Base-by-base conservation (phyloP, 2,329 filamentous ascomycete genomes). In the Exophiala sp. region DNA sequence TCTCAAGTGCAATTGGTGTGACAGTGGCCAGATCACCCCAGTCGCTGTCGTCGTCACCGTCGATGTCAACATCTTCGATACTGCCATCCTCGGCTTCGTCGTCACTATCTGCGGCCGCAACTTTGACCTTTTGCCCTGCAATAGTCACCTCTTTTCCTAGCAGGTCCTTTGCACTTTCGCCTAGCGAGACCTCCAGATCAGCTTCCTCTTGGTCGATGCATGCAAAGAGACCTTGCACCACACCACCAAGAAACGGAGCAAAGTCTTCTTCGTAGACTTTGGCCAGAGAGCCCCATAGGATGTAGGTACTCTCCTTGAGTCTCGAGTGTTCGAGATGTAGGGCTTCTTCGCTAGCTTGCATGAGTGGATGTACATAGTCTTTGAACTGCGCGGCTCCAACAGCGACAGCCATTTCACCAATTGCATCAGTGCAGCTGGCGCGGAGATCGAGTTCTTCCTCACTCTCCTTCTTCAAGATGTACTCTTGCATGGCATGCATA, bases 251-350 rank as follows among this genome's bases (percentile, higher is more conserved):
- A 66, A 73, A 73, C 21, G 68, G 69, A 48, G 68, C 61, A 57
- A 74, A 74, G 50, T 72, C 69, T 64, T 88, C 85, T 62, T 85
- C 83, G 69, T 97, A 97, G 8, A 97, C 88, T 73, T 94, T 94
- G 56, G 91, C 86, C 65, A 98, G 82, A 34, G 87, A 88, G 58
- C 88, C 89, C 91, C 93, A 98, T 47, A 98, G 78, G 56, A 97
- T 94, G 72, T 95, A 98, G 66, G 88, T 95, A 55, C 89, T 96
- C 75, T 98, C 93, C 69, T 89, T 87, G 44, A 97, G 81, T 50
- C 90, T 81, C 35, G 90, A 86, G 71, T 96, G 90, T 61, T 88
- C 90, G 2, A 98, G 82, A 61, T 85, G 77, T 1, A 97, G 78
- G 48, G 86, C 90, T 69, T 96, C 90, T 70, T 96, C 90, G 59